Evolutionary conservation across 2,329 filamentous ascomycete genomes (phyloP).

Genomic region (Claviceps digitariae): DNA sequence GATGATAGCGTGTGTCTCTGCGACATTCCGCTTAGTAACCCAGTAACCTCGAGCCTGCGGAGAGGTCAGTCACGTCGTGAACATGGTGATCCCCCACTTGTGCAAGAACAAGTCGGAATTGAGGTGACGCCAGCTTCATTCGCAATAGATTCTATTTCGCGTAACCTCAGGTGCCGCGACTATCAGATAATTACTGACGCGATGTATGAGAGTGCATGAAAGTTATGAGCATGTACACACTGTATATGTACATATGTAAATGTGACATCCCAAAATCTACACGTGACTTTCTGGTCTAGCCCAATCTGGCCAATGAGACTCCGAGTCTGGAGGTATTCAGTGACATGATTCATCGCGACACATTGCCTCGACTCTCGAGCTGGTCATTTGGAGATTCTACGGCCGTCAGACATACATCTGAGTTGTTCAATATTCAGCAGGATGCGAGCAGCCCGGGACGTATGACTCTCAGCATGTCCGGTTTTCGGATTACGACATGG

Average conservation of each 20-base stretch:
- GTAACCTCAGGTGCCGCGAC: no score
- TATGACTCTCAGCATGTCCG: conserved; percentile 36
- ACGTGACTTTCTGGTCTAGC: background rate
- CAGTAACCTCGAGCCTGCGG: background rate
- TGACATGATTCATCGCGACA: background rate
- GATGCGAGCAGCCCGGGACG: background rate
- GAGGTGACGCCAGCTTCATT: background rate
- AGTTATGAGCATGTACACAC: background rate
- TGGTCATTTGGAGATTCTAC: background rate
- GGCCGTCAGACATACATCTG: background rate
- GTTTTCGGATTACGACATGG: conserved; percentile 72
- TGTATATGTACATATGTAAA: background rate
- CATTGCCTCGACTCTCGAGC: background rate
- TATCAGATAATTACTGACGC: no score
- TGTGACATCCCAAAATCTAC: background rate
- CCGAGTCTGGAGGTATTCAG: background rate
- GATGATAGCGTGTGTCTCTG: background rate
- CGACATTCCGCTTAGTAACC: background rate
- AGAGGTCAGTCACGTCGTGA: background rate
- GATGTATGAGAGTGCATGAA: background rate
- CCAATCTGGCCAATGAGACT: background rate
- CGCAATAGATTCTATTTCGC: background rate
- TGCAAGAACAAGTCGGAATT: background rate
- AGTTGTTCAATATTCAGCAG: background rate
- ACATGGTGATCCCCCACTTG: background rate